Evolutionary conservation across 352 stramenopile species (phyloP), one percentile per base, ranked within the genome.

Genomic region (Pythium aristosporum): DNA sequence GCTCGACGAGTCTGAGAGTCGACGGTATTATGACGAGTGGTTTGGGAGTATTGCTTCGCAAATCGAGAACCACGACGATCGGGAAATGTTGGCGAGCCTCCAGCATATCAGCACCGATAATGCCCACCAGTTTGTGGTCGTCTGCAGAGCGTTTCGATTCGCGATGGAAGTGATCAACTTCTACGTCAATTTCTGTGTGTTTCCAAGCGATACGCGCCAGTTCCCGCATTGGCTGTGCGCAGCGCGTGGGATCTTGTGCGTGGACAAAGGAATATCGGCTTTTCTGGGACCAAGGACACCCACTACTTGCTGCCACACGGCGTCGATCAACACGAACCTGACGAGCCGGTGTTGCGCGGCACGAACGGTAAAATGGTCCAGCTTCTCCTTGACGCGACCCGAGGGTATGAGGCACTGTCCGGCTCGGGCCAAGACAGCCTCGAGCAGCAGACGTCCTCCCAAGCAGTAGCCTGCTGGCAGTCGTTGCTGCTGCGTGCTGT

Each of bases 281-380:
- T 97, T 57, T 97, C 87, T 0, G 91, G 89, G 0, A 98, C 89
- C 13, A 97, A 97, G 60, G 89, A 97, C 62, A 96, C 91, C 32
- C 85, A 96, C 15, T 72, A 72, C 0, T 50, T 97, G 54, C 69
- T 97, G 5, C 90, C 88, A 4, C 25, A 87, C 0, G 80, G 88
- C 18, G 80, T 96, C 23, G 56, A 48, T 0, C 88, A 96, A 59
- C 68, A 56, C 12, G 82, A 92, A 50, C 82, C 87, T 4, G 43
- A 76, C 5, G 79, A 87, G 6, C 56, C 71, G 23, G 57, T 70
- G 0, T 36, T 98, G 9, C 66, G 73, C 4, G 82, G 67, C 1
- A 97, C 89, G 1, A 94, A 98, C 66, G 89, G 88, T 2, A 84
- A 84, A 55, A 97, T 97, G 88, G 71, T 98, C 25, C 72, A 96